Conservation (phyloP, 2,329 filamentous ascomycete species). For the Ceratocystis variospora region DNA sequence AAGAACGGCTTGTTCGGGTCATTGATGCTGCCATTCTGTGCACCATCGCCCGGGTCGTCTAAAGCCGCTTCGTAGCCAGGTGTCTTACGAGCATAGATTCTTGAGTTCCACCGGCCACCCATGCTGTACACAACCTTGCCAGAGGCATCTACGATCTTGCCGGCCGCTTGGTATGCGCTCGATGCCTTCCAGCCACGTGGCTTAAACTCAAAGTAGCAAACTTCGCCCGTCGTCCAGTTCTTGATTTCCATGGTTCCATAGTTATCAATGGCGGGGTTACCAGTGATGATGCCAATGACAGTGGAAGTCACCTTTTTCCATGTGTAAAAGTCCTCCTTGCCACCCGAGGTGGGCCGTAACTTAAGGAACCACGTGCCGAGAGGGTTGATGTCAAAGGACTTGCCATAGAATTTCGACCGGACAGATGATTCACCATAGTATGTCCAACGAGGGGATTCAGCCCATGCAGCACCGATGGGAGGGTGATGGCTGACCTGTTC, state of each 20-base stretch:
- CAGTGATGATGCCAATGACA: slow-evolving; percentile 96
- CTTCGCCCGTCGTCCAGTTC: slow-evolving; percentile 90
- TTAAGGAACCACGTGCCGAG: slow-evolving; percentile 94
- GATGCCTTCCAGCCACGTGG: slow-evolving; percentile 89
- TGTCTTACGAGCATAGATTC: slow-evolving; percentile 84
- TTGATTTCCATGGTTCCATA: slow-evolving; percentile 95
- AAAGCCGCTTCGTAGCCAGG: slow-evolving; percentile 73
- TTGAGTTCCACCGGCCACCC: slow-evolving; percentile 93
- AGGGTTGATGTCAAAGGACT: slow-evolving; percentile 92
- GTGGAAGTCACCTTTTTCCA: slow-evolving; percentile 99
- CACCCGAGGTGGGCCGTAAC: slow-evolving; percentile 60
- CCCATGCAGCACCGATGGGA: slow-evolving; percentile 82
- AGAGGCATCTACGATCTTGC: slow-evolving; percentile 66
- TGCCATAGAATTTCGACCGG: slow-evolving; percentile 93
- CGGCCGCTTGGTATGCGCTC: slow-evolving; percentile 75
- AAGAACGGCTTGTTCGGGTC: slow-evolving; percentile 68
- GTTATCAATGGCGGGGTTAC: slow-evolving; percentile 92
- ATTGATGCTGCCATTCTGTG: slow-evolving; percentile 39
- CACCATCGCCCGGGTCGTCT: slow-evolving; percentile 39
- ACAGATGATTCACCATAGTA: slow-evolving; percentile 95
- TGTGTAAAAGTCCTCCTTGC: slow-evolving; percentile 77
- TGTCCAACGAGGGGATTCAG: slow-evolving; percentile 86
- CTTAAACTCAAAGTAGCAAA: slow-evolving; percentile 86
- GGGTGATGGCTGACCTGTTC: slow-evolving; percentile 98
- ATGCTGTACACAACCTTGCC: slow-evolving; percentile 80